Evolutionary conservation across 2,329 filamentous ascomycete species (phyloP).

Genomic region (Trichothecium roseum): DNA sequence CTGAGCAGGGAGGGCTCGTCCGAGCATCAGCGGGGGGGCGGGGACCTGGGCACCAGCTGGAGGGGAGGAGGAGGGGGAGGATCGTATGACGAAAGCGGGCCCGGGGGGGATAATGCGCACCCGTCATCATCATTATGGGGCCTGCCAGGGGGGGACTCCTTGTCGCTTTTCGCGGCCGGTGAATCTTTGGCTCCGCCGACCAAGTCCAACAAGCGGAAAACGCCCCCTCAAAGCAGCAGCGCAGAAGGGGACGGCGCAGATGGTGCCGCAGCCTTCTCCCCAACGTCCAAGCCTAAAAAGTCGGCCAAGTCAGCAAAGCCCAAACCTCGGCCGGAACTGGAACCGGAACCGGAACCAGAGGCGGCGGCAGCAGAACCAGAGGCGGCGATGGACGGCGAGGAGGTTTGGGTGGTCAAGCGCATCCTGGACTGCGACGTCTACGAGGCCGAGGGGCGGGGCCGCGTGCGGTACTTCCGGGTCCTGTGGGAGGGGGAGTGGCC

Average conservation of each 20-base stretch:
- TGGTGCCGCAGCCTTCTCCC: neutral
- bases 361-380: neutral
- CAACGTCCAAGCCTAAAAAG: neutral
- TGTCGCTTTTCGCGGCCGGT: too few relatives aligned
- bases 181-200: too few relatives aligned
- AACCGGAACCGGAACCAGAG: slow-evolving; percentile 3
- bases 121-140: too few relatives aligned
- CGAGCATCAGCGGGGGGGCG: too few relatives aligned
- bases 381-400: slow-evolving; percentile 10
- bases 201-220: neutral
- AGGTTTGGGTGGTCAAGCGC: slow-evolving; percentile 31
- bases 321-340: slow-evolving; percentile 1
- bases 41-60: too few relatives aligned
- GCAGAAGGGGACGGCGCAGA: too few relatives aligned
- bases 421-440: slow-evolving; percentile 30
- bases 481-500: slow-evolving; percentile 50
- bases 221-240: neutral
- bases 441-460: slow-evolving; percentile 22
- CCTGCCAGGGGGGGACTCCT: too few relatives aligned
- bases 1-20: neutral
- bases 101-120: too few relatives aligned
- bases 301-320: neutral
- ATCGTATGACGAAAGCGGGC: too few relatives aligned
- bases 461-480: slow-evolving; percentile 37
- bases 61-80: slow-evolving; percentile 1